Percentiles rank a stretch among this genome's conserved stretches.
These are phyloP conservation scores for Phylloporus sp. DNA, from an alignment of 768 basidiomycete species.

Conservation along the genomic window DNA sequence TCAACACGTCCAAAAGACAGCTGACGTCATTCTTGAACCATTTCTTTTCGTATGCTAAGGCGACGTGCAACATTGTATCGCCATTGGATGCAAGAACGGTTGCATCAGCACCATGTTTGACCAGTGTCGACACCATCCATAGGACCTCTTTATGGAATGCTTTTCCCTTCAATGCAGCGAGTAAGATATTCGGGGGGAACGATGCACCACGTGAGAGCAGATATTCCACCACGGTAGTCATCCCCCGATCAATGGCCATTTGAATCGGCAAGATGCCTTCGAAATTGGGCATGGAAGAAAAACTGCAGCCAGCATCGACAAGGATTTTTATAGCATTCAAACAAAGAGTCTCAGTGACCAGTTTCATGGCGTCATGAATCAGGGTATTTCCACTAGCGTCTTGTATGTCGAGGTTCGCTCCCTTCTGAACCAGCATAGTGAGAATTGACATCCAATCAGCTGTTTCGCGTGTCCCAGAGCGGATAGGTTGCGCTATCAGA, in stretches of 20 bases:
- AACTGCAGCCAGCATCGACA: neutral
- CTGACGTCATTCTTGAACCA: no score
- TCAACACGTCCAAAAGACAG: neutral
- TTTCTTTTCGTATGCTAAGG: neutral
- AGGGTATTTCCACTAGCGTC: neutral
- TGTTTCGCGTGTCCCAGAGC: no score
- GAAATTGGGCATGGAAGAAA: neutral
- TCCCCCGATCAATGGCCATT: neutral
- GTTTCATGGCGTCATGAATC: neutral
- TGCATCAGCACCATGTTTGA: neutral
- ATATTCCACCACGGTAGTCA: neutral
- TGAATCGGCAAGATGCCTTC: neutral
- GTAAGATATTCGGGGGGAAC: neutral
- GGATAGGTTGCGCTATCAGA: no score
- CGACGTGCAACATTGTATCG: neutral
- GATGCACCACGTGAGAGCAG: neutral
- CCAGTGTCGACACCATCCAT: neutral
- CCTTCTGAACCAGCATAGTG: neutral
- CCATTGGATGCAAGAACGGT: neutral
- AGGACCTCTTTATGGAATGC: fast-evolving
- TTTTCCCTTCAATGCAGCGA: neutral
- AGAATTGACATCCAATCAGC: neutral
- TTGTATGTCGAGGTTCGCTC: neutral
- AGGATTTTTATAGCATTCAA: neutral
- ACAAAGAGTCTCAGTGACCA: neutral